Evolutionary conservation across 2,329 filamentous ascomycete species (phyloP).

Genomic region (Clonostachys chloroleuca): DNA sequence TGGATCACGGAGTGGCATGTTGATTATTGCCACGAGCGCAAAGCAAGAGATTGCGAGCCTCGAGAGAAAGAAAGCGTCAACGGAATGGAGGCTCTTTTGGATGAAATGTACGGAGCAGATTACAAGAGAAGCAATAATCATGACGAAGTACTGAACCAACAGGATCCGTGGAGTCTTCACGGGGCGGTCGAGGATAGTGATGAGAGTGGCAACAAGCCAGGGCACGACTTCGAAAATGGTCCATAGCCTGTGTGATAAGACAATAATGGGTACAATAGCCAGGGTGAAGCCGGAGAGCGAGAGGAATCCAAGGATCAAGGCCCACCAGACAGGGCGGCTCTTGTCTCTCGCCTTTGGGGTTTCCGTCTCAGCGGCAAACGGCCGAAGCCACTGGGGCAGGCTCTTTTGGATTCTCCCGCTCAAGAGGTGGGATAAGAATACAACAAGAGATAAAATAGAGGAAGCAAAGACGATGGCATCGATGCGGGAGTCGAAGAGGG

Average conservation of each 20-base stretch:
- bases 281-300: slow-evolving; percentile 25
- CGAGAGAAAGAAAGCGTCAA: slow-evolving; percentile 14
- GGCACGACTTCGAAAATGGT: slow-evolving; percentile 28
- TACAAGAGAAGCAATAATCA: slow-evolving; percentile 21
- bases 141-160: slow-evolving; percentile 28
- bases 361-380: slow-evolving; percentile 34
- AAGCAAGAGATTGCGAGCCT: slow-evolving; percentile 13
- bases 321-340: slow-evolving; percentile 32
- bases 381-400: slow-evolving; percentile 32
- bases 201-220: slow-evolving; percentile 28
- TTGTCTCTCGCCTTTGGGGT: slow-evolving; percentile 7
- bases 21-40: slow-evolving; percentile 19
- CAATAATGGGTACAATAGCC: slow-evolving; percentile 19
- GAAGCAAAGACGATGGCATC: not conserved
- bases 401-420: not conserved
- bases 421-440: not conserved
- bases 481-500: not conserved
- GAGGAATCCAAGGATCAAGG: slow-evolving; percentile 23
- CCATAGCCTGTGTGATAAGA: slow-evolving; percentile 15
- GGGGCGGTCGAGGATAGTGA: slow-evolving; percentile 30
- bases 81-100: slow-evolving; percentile 7
- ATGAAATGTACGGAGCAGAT: slow-evolving; percentile 22
- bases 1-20: slow-evolving; percentile 29
- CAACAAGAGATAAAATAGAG: not conserved
- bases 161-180: slow-evolving; percentile 34